A percentile compares a stretch with the other conserved stretches of the same genome.
phyloP scores from a whole-genome alignment of 352 stramenopile species.

The Globisporangium polare region DNA sequence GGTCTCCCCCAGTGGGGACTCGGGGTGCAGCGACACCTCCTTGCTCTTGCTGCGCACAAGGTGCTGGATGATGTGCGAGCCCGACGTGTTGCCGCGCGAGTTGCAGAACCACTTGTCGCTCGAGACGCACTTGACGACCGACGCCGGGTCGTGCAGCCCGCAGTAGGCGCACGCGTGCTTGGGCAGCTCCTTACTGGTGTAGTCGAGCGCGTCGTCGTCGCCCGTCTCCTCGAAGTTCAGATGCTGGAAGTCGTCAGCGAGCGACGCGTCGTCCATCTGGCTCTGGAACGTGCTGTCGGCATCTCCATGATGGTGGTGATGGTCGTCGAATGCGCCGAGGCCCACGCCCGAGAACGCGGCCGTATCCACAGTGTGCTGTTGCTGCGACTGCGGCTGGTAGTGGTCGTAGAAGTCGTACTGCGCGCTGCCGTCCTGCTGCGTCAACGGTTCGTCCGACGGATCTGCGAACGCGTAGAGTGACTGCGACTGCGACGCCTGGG shows the following conservation, averaged over 20 bases:
- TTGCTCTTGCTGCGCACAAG: slow-evolving; percentile 94
- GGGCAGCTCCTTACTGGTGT: slow-evolving; percentile 75
- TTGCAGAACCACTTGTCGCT: slow-evolving; percentile 99
- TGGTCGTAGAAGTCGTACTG: slow-evolving; percentile 63
- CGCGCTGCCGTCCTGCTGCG: slow-evolving; percentile 24
- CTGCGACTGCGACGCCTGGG: slow-evolving; percentile 43
- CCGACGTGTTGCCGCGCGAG: slow-evolving; percentile 90
- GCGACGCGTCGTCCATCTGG: slow-evolving; percentile 33
- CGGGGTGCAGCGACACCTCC: slow-evolving; percentile 89
- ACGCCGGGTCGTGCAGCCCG: slow-evolving; percentile 94
- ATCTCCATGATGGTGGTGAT: slow-evolving; percentile 6
- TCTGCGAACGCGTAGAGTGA: slow-evolving; percentile 71
- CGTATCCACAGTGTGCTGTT: background rate
- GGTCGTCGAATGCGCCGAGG: slow-evolving; percentile 13
- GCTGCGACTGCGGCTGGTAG: slow-evolving; percentile 29
- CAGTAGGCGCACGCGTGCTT: slow-evolving; percentile 96
- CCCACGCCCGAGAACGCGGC: slow-evolving; percentile 5
- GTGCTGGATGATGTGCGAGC: slow-evolving; percentile 98
- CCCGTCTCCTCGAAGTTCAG: slow-evolving; percentile 68
- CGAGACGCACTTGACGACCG: slow-evolving; percentile 95
- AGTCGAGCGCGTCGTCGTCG: slow-evolving; percentile 72
- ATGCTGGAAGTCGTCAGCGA: slow-evolving; percentile 49
- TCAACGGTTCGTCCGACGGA: slow-evolving; percentile 33
- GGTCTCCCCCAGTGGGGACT: slow-evolving; percentile 96
- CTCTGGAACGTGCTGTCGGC: slow-evolving; percentile 29